Evolutionary conservation across 2,329 filamentous ascomycete genomes (phyloP), one percentile per base, ranked within the genome.

Genomic region (Fusarium lyarnte): DNA sequence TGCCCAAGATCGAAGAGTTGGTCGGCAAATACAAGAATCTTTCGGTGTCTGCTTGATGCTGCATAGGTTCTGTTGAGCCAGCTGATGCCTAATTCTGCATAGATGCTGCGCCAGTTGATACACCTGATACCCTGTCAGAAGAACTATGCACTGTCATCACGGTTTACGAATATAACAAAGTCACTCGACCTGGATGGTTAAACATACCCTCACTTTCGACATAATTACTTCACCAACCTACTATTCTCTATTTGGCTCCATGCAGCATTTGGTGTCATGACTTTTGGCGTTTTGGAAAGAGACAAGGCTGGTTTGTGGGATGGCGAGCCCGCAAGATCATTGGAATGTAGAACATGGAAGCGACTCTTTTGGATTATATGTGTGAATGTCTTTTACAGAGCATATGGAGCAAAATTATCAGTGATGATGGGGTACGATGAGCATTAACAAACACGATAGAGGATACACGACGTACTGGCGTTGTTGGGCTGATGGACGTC

Each of bases 1-100:
- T 93, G 47, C 89, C 89, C 19, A 91, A 91, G 79, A 91, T 94
- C 69, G 86, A 89, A 69, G 87, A 89, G 78, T 80, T 90, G 23
- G 85, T 86, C 5, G 74, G 76, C 53, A 85, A 83, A 58, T 84
- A 84, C 73, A 79, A 78, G 51, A 80, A 74, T 25, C 71, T 81
- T 16, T 79, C 78, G 11, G 70, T 80, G 19, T 69, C 76, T 41
- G 35, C 61, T 33, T 63, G 69, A 57, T 60, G 45, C 36, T 41
- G 21, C 29, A 36, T 51, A 54, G 31, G 29, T 23, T 17, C 73
- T 49, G 21, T 42, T 41, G 45, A 25, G 21, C 57, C 46, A 17
- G 27, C 29, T 47, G 23, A 33, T 36, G 31, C 61, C 29, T 62
- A 67, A 57, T 60, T 41, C 39, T 42, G 21, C 31, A 31, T 53